Evolutionary conservation across 2,329 filamentous ascomycete genomes (phyloP).

Genomic region (Pseudopyrenochaeta lycopersici): DNA sequence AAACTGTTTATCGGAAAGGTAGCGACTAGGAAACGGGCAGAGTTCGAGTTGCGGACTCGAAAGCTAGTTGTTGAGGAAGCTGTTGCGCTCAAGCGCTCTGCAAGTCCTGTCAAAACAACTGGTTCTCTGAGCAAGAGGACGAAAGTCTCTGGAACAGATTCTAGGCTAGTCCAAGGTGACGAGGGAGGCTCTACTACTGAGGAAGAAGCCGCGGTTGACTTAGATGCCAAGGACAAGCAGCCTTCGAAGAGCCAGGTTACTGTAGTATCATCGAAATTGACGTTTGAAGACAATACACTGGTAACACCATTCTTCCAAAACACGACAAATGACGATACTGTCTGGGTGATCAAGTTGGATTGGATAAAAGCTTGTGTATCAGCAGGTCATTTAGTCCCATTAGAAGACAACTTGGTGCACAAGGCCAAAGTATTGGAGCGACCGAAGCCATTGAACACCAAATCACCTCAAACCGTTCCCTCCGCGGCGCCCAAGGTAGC

Average conservation of each 20-base stretch:
- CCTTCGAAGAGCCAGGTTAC: slow-evolving; percentile 6
- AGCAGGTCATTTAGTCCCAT: slow-evolving; percentile 54
- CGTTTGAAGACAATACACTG: slow-evolving; percentile 6
- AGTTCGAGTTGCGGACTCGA: slow-evolving; percentile 77
- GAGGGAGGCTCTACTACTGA: slow-evolving; percentile 33
- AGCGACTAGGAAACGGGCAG: slow-evolving; percentile 72
- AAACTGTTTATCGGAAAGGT: slow-evolving; percentile 79
- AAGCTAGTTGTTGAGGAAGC: slow-evolving; percentile 68
- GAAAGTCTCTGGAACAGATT: slow-evolving; percentile 11
- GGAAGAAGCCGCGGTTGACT: slow-evolving; percentile 23
- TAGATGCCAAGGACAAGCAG: slow-evolving; percentile 22
- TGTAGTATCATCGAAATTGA: slow-evolving; percentile 11
- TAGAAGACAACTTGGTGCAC: slow-evolving; percentile 62
- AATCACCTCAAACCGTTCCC: slow-evolving; percentile 27
- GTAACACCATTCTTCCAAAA: slow-evolving; percentile 25
- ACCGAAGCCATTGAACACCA: slow-evolving; percentile 35
- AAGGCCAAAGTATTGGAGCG: slow-evolving; percentile 56
- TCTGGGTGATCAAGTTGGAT: slow-evolving; percentile 62
- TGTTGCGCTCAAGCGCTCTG: slow-evolving; percentile 25
- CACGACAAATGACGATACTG: slow-evolving; percentile 31
- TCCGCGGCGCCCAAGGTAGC: slow-evolving; percentile 7
- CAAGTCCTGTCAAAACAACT: slow-evolving; percentile 20
- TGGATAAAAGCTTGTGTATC: slow-evolving; percentile 63
- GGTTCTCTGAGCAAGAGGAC: slow-evolving; percentile 27
- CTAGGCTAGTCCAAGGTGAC: slow-evolving; percentile 14